Conservation (phyloP, 2,329 filamentous ascomycete genomes). For the Botrytis pseudocinerea region DNA sequence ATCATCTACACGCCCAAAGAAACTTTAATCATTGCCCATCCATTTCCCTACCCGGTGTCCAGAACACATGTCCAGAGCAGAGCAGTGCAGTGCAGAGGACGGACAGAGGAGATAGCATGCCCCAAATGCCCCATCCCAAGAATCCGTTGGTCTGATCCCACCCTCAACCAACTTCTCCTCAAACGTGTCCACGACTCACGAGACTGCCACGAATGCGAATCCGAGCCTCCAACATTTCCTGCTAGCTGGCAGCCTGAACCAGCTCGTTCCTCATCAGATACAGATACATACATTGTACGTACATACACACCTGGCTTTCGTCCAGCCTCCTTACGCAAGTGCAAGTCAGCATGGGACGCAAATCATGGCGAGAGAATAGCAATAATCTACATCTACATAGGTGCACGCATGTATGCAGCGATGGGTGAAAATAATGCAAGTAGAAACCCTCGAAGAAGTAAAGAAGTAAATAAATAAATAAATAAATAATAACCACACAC, state of each 20-base stretch:
- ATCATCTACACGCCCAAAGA: neutral
- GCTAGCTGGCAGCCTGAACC: slow-evolving; percentile 5
- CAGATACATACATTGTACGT: too few species aligned
- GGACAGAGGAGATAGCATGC: too few species aligned
- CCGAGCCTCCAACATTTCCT: neutral
- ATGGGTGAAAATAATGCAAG: neutral
- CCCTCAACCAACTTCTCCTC: neutral
- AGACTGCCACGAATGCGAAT: slow-evolving; percentile 17
- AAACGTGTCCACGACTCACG: slow-evolving; percentile 16
- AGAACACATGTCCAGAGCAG: neutral
- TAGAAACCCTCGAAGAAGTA: too few species aligned
- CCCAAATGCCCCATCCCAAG: neutral
- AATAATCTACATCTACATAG: neutral
- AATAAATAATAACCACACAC: neutral
- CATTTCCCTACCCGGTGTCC: neutral
- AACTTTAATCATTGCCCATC: slow-evolving; percentile 4
- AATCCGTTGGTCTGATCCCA: slow-evolving; percentile 8
- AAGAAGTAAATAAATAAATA: too few species aligned
- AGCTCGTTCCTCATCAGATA: neutral
- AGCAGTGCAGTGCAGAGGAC: too few species aligned
- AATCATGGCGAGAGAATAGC: neutral
- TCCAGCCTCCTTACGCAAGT: neutral
- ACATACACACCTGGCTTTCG: too few species aligned
- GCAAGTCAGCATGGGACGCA: too few species aligned
- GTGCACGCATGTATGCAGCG: neutral